Conservation (phyloP, 176 grass and related monocot genomes). For the Phragmites australis region DNA sequence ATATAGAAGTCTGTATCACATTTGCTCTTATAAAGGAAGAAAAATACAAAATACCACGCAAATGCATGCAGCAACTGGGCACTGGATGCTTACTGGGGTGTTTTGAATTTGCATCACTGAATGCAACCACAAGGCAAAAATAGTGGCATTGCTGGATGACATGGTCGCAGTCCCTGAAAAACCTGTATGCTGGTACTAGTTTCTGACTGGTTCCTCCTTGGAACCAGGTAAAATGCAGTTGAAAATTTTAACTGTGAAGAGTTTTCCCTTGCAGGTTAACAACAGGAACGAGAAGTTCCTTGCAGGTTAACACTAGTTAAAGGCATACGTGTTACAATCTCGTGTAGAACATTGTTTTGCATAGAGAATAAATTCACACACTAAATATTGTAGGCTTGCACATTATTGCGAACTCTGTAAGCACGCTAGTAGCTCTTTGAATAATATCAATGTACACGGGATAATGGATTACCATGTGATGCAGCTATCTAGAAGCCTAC, state of each 20-base stretch:
- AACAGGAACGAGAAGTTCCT: not conserved
- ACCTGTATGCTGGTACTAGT: not conserved
- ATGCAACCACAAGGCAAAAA: not conserved
- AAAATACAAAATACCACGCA: not conserved
- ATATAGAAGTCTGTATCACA: not conserved
- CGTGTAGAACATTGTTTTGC: not conserved
- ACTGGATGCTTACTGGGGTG: not conserved
- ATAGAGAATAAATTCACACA: not conserved
- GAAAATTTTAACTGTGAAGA: not conserved
- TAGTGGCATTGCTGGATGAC: not conserved
- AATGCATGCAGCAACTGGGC: not conserved
- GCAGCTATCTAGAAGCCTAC: slow-evolving; percentile 95
- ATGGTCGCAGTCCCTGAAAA: not conserved
- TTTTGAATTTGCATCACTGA: not conserved
- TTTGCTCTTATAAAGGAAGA: not conserved
- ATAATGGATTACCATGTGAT: slow-evolving; percentile 26
- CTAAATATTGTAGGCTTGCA: not conserved
- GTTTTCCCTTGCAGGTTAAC: not conserved
- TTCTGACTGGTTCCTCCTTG: not conserved
- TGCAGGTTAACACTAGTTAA: not conserved
- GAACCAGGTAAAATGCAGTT: not conserved
- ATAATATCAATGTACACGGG: not conserved
- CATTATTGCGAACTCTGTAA: not conserved
- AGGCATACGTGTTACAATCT: not conserved
- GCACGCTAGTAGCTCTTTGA: not conserved